phyloP scores from a whole-genome alignment of 208 protist species.

The Leishmania lainsoni region DNA sequence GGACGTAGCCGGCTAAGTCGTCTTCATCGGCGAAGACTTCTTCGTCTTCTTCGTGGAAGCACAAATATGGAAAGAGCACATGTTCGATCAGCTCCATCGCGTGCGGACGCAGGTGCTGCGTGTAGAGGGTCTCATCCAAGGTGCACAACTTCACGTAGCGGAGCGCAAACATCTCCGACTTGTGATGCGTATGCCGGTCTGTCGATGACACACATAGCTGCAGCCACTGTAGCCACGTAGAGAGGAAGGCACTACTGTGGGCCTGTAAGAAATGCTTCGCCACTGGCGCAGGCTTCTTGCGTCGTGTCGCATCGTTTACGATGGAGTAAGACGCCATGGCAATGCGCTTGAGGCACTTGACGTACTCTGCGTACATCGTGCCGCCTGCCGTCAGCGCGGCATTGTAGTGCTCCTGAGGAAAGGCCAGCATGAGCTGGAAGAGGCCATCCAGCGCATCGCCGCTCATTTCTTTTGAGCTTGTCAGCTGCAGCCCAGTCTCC shows the following conservation, averaged over 20 bases:
- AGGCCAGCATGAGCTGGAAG: slow-evolving; percentile 58
- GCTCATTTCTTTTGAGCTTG: slow-evolving; percentile 39
- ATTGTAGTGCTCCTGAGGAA: slow-evolving; percentile 67
- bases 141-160: slow-evolving; percentile 84
- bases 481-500: slow-evolving; percentile 63
- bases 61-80: slow-evolving; percentile 82
- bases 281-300: slow-evolving; percentile 71
- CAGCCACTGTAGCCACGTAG: slow-evolving; percentile 77
- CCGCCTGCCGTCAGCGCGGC: slow-evolving; percentile 42
- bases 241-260: slow-evolving; percentile 51
- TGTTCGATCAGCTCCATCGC: slow-evolving; percentile 75
- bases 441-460: slow-evolving; percentile 58
- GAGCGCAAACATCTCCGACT: slow-evolving; percentile 82
- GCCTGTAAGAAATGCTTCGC: slow-evolving; percentile 63
- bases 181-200: slow-evolving; percentile 56
- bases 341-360: slow-evolving; percentile 84
- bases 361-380: slow-evolving; percentile 65
- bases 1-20: slow-evolving; percentile 75
- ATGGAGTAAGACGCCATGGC: slow-evolving; percentile 73
- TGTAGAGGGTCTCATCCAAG: slow-evolving; percentile 68
- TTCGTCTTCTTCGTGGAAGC: slow-evolving; percentile 80
- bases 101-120: slow-evolving; percentile 55
- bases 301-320: slow-evolving; percentile 75
- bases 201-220: slow-evolving; percentile 46
- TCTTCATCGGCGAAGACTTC: slow-evolving; percentile 72